These are phyloP conservation scores for Diaporthe batatas DNA, from an alignment of 2,329 filamentous ascomycete genomes.

Conservation along the genomic window DNA sequence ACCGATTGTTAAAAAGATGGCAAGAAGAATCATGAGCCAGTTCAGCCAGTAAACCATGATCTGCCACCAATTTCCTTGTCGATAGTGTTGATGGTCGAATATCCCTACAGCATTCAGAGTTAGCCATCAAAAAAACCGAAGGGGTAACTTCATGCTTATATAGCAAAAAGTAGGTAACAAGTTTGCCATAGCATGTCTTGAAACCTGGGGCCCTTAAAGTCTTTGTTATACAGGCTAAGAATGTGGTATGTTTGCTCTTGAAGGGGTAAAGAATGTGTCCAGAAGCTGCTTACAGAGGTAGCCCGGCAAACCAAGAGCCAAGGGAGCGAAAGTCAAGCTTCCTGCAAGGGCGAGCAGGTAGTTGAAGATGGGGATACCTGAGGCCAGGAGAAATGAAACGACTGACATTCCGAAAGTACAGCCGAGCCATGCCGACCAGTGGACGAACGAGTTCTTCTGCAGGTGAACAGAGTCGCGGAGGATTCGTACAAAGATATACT, in stretches of 20 bases:
- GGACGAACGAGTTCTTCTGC: slow-evolving; percentile 48
- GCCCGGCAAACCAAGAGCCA: slow-evolving; percentile 33
- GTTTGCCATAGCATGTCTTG: too few species aligned
- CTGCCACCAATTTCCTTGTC: slow-evolving; percentile 21
- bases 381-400: slow-evolving; percentile 46
- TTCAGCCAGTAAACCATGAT: slow-evolving; percentile 34
- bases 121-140: too few species aligned
- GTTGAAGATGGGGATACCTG: slow-evolving; percentile 48
- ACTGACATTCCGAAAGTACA: slow-evolving; percentile 46
- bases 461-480: slow-evolving; percentile 50
- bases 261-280: too few species aligned
- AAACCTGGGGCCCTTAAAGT: too few species aligned
- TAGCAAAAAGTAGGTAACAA: too few species aligned
- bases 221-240: too few species aligned
- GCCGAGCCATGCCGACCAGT: slow-evolving; percentile 50
- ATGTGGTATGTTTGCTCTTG: too few species aligned
- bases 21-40: slow-evolving; percentile 37
- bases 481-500: slow-evolving; percentile 52
- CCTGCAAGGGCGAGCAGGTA: slow-evolving; percentile 43
- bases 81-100: slow-evolving; percentile 35
- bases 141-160: too few species aligned
- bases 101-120: not conserved
- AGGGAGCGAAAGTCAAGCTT: slow-evolving; percentile 41
- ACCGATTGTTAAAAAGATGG: slow-evolving; percentile 40
- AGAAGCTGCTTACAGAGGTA: slow-evolving; percentile 17